Conservation (phyloP, 2,329 filamentous ascomycete genomes). For the Oidium heveae region DNA sequence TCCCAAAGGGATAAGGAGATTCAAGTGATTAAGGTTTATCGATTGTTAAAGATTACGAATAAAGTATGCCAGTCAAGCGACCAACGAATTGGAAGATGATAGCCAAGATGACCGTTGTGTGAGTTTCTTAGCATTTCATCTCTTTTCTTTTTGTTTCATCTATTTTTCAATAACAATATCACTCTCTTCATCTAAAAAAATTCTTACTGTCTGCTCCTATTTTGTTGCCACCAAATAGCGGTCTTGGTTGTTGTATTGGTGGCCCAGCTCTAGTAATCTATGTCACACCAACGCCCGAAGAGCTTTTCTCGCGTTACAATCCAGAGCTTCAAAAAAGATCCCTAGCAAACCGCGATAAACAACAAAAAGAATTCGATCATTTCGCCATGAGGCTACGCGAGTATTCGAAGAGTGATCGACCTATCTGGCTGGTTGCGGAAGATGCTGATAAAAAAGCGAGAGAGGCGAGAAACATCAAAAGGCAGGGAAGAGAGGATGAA, state of each 20-base stretch:
- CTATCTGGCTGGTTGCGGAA: constrained; percentile 28
- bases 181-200: background rate
- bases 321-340: constrained; percentile 79
- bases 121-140: constrained; percentile 15
- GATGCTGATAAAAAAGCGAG: constrained; percentile 16
- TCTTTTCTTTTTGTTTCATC: constrained; percentile 5
- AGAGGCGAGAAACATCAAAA: constrained; percentile 15
- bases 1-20: no score
- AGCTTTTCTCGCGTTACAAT: constrained; percentile 79
- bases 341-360: constrained; percentile 50
- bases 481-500: constrained; percentile 13
- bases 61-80: constrained; percentile 19
- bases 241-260: constrained; percentile 46
- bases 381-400: constrained; percentile 69
- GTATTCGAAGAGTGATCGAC: constrained; percentile 74
- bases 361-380: constrained; percentile 67
- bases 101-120: constrained; percentile 50
- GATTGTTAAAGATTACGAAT: no score
- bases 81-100: constrained; percentile 29
- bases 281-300: constrained; percentile 65
- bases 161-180: background rate
- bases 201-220: constrained; percentile 2
- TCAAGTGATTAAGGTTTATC: no score
- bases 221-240: constrained; percentile 23
- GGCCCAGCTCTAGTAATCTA: constrained; percentile 67